Evolutionary conservation across 2,329 filamentous ascomycete genomes (phyloP).

Genomic region (Colletotrichum sp.): DNA sequence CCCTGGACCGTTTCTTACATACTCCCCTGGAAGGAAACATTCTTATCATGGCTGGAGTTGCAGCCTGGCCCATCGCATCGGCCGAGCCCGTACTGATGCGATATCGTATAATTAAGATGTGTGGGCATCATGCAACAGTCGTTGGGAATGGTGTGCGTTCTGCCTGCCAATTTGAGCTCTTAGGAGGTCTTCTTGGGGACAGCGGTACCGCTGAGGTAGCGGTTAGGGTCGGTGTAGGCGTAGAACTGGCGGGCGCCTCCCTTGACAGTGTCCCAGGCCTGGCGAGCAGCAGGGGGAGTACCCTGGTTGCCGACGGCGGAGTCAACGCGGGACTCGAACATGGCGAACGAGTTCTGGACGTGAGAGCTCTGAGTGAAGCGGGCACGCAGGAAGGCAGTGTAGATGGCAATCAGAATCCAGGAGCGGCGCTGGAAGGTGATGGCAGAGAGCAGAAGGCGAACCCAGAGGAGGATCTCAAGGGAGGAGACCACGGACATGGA

Average conservation of each 20-base stretch:
- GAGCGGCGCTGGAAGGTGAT: slow-evolving; percentile 89
- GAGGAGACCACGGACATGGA: slow-evolving; percentile 93
- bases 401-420: slow-evolving; percentile 85
- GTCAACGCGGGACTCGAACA: slow-evolving; percentile 78
- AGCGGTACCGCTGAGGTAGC: slow-evolving; percentile 67
- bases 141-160: neutral
- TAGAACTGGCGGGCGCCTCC: slow-evolving; percentile 73
- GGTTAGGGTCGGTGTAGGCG: slow-evolving; percentile 78
- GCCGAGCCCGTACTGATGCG: neutral
- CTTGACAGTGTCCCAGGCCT: slow-evolving; percentile 85
- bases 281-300: slow-evolving; percentile 78
- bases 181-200: slow-evolving; percentile 54
- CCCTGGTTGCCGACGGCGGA: slow-evolving; percentile 84
- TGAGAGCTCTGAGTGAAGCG: slow-evolving; percentile 90
- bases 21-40: neutral
- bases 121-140: neutral
- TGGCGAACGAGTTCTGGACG: slow-evolving; percentile 81
- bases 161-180: neutral
- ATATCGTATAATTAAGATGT: neutral
- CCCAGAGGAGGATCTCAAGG: slow-evolving; percentile 88
- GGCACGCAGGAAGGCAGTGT: slow-evolving; percentile 91
- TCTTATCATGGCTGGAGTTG: slow-evolving; percentile 3
- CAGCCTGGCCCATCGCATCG: slow-evolving; percentile 13
- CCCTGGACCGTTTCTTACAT: neutral
- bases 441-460: slow-evolving; percentile 80